Base-by-base conservation (phyloP, 306 rosid genomes). In the Quercus bicolor region DNA sequence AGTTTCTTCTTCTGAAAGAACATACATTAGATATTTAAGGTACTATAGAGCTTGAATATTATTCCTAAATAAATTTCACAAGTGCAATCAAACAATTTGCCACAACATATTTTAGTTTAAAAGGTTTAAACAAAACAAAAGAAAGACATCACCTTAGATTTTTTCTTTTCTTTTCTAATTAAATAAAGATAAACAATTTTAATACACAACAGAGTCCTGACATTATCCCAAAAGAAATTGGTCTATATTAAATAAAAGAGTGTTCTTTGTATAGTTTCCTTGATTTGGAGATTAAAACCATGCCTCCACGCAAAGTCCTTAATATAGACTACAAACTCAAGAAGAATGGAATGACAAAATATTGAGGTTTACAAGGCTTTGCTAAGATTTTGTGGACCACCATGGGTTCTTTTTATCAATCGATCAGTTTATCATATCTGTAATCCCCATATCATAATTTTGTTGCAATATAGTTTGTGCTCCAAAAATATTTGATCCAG, bases 1-100 rank as follows among this genome's bases (percentile, higher is more conserved):
- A 72, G 88, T 83, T 82, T 90, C 75, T 69, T 75, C 75, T 86
- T 84, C 86, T 80, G 87, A 19, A 54, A 64, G 10, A 52, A 71
- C 15, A 76, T 56, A 70, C n/a, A 34, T 37, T 18, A 2, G 18
- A 34, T 9, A 15, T 26, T 34, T 68, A 29, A 68, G 8, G 5
- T 34, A n/a, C 10, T 68, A 10, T 34, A 34, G 52, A 68, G 72
- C 37, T 33, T 15, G 1, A 68, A 9, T 31, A 33, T 11, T 20
- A n/a, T 10, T 68, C 72, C 19, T 8, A 68, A 33, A 66, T 19
- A 59, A 59, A 37, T 33, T 66, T 34, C 19, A n/a, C 21, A 66
- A n/a, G 48, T 18, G 51, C 7, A 19, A 24, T 26, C 16, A 28
- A 24, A 61, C 15, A 26, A 24, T 8, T 61, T 3, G 64, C 12